Base-by-base conservation (phyloP, 768 basidiomycete species). In the Arthromyces matolae region DNA sequence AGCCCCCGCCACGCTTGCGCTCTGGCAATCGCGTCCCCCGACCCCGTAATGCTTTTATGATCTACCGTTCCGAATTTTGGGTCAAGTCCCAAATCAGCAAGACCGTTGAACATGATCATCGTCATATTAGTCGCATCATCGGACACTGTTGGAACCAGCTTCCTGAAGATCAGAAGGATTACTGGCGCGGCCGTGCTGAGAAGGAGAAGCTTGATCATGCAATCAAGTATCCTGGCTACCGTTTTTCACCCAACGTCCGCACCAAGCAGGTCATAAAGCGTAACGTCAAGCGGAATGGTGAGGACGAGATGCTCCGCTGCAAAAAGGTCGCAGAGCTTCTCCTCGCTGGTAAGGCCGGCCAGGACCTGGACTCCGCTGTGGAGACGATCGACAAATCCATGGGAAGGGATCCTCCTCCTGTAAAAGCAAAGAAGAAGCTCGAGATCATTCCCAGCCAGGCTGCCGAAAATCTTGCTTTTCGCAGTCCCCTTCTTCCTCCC, bases 31-130 rank as follows among this genome's bases (percentile, higher is more conserved):
- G 82, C 60, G 78, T 91, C 29, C 82, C 81, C 25, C 82, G 90
- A 12, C 91, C 91, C 1, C 76, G 86, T 46, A 94, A 93, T 59
- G 84, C 89, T 8, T 94, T 92, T 73, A 89, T 84, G 71, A 75
- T 83, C 60, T 84, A 77, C 61, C 75, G 81, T 18, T 83, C 78
- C 20, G 78, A 75, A 46, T 80, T 84, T 42, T 77, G 78, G 32
- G 73, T 76, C 3, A 70, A 72, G 6, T 71, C 76, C 33, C 78
- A 75, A 50, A 71, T 80, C 50, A 61, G 54, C 41, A 65, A 68
- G n/a, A 63, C 58, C 16, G 67, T 81, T 53, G 81, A 83, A 57
- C 71, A 68, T 52, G 78, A 83, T 58, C 76, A 81, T 56, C 68
- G 79, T 24, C 75, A 79, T 49, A 78, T 83, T 57, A 80, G 79